Conservation (phyloP, 208 protist species). For the Crithidia mellificae region DNA sequence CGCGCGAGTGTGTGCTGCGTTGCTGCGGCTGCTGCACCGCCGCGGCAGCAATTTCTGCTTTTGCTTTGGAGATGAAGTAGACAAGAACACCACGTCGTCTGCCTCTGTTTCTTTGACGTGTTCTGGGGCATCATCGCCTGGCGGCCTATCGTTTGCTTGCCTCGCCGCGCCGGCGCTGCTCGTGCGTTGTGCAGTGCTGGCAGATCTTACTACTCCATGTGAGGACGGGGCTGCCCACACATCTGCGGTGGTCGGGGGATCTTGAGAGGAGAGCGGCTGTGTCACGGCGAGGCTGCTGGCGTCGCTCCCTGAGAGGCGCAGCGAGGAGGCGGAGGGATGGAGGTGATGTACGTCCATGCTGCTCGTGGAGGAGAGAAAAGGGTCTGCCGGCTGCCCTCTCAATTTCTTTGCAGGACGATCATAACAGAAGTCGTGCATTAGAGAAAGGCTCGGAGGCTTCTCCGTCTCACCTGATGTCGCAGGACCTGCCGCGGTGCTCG, state of each 20-base stretch:
- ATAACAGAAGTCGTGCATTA: neutral
- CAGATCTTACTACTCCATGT: neutral
- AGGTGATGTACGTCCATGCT: neutral
- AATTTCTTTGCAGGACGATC: neutral
- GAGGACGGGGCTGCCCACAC: neutral
- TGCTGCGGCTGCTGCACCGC: neutral
- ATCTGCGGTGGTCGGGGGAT: neutral
- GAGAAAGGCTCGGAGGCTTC: neutral
- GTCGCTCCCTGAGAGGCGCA: neutral
- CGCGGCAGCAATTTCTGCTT: neutral
- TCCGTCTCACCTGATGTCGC: neutral
- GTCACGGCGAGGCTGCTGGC: neutral
- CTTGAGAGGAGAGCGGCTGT: conserved; percentile 8
- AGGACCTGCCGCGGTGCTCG: neutral
- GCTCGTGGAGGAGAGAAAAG: conserved; percentile 7
- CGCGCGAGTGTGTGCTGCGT: neutral
- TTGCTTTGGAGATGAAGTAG: neutral
- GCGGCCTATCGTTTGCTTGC: neutral
- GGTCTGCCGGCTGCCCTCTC: neutral
- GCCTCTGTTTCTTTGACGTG: neutral
- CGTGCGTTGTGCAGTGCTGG: too few relatives aligned
- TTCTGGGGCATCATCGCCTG: neutral
- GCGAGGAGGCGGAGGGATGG: neutral
- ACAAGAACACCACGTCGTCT: neutral
- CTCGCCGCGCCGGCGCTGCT: too few relatives aligned